Evolutionary conservation across 2,329 filamentous ascomycete genomes (phyloP).

Genomic region (Phyllosticta paracitricarpa): DNA sequence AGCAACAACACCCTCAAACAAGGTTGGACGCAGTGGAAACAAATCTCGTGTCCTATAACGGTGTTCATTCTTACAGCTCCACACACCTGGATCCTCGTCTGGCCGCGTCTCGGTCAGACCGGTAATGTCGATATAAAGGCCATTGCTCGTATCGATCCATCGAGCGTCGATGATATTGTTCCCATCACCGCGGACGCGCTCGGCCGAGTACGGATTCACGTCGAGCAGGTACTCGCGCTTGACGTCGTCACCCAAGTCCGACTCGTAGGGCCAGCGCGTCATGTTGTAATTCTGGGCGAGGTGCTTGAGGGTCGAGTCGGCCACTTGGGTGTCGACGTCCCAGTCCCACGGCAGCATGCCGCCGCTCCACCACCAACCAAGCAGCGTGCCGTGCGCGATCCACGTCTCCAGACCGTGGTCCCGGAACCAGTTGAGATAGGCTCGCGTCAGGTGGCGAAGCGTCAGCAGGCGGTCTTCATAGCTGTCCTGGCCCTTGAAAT

Average conservation of each 20-base stretch:
- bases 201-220: constrained; percentile 60
- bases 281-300: constrained; percentile 59
- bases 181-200: constrained; percentile 54
- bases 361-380: constrained; percentile 85
- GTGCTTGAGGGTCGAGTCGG: constrained; percentile 53
- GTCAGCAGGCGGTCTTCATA: constrained; percentile 58
- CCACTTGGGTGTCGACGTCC: constrained; percentile 74
- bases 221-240: constrained; percentile 59
- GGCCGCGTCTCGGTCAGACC: constrained; percentile 60
- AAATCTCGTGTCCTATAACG: constrained; percentile 60
- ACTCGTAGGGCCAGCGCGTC: constrained; percentile 44
- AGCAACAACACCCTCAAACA: constrained; percentile 64
- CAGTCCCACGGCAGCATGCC: constrained; percentile 74
- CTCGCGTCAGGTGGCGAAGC: constrained; percentile 59
- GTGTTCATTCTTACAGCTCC: constrained; percentile 75
- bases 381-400: constrained; percentile 74
- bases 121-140: constrained; percentile 77
- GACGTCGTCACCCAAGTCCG: constrained; percentile 24
- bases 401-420: constrained; percentile 64
- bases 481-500: constrained; percentile 52
- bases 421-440: constrained; percentile 60
- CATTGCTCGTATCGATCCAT: constrained; percentile 69
- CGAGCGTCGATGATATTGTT: constrained; percentile 74
- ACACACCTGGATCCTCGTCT: constrained; percentile 49
- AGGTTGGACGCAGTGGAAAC: constrained; percentile 63